Base-by-base conservation (phyloP, 805 yeast species). In the Saturnispora gosingensis region DNA sequence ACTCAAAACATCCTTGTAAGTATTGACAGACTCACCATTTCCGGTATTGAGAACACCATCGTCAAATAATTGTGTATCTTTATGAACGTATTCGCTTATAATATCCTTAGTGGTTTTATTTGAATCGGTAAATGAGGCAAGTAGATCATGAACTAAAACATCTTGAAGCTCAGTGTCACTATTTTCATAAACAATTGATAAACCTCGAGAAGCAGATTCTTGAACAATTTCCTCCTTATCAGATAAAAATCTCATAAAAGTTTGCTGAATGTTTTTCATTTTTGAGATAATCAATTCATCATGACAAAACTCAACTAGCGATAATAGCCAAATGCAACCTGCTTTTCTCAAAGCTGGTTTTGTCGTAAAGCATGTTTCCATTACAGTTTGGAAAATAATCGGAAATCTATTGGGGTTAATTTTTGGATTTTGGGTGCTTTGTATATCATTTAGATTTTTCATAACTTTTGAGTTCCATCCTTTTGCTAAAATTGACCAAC, bases 201-300 rank as follows among this genome's bases (percentile, higher is more conserved):
- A 72, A 3, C 97, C 99, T 58, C 95, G 74, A 0, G 96, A 82
- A 0, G 98, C 97, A 11, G 93, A 78, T 54, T 91, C 97, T 62
- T 91, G 97, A n/a, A 89, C 73, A 18, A 89, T 67, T 30, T 90
- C 97, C 62, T 91, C 97, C 48, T 82, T 72, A 56, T 85, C 93
- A 0, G 87, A 81, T 51, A 91, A 71, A 61, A 87, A 86, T 54
- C 77, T 75, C 85, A 88, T 81, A 59, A 91, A 90, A 0, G 84
- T 69, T 4, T 76, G 61, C 63, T 91, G 97, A 43, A 89, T 79
- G 24, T 76, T 76, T n/a, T 78, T 68, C 0, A 88, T 72, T 4
- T 67, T 68, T 24, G 61, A 60, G 0, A 84, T 64, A 0, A 62
- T 60, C 1, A 68, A 59, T 13, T 72, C 61, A 30, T 77, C 73